phyloP scores from a whole-genome alignment of 2,329 filamentous ascomycete species.

The Penicillium thymicola region DNA sequence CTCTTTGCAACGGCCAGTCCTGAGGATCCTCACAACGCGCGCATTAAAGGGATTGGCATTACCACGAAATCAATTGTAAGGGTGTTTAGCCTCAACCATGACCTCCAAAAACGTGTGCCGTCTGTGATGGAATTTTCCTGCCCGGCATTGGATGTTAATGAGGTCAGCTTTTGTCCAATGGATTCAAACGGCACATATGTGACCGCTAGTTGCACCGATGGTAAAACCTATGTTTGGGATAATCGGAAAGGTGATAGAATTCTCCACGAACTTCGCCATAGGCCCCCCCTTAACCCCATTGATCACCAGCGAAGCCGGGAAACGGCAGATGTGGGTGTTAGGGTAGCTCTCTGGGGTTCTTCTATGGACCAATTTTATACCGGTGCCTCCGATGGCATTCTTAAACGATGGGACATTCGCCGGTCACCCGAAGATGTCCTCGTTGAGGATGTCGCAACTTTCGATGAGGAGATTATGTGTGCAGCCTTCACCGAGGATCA shows the following conservation, averaged over 20 bases:
- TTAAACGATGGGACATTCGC: slow-evolving; percentile 60
- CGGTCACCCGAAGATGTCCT: slow-evolving; percentile 50
- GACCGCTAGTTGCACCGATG: slow-evolving; percentile 59
- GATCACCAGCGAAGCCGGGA: slow-evolving; percentile 43
- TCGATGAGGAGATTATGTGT: slow-evolving; percentile 56
- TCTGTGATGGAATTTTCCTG: slow-evolving; percentile 51
- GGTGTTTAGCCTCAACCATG: slow-evolving; percentile 45
- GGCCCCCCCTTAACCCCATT: slow-evolving; percentile 49
- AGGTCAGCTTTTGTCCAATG: slow-evolving; percentile 51
- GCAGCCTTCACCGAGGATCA: slow-evolving; percentile 56
- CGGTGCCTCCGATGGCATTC: slow-evolving; percentile 58
- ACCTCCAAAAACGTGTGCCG: slow-evolving; percentile 2
- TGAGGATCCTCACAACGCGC: slow-evolving; percentile 22
- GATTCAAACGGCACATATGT: slow-evolving; percentile 45
- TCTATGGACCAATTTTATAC: slow-evolving; percentile 54
- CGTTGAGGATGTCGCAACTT: slow-evolving; percentile 49
- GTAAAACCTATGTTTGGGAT: slow-evolving; percentile 61
- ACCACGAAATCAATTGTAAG: slow-evolving; percentile 50
- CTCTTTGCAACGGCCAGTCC: slow-evolving; percentile 55
- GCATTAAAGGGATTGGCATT: slow-evolving; percentile 31
- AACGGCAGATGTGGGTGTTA: slow-evolving; percentile 55
- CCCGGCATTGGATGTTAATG: slow-evolving; percentile 60
- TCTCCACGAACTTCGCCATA: slow-evolving; percentile 52
- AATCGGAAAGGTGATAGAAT: slow-evolving; percentile 45
- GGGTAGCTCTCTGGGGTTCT: slow-evolving; percentile 56